Percentiles rank a stretch among this genome's conserved stretches.
phyloP scores from a whole-genome alignment of 2,329 filamentous ascomycete genomes.

The Phyllosticta paracitricarpa region DNA sequence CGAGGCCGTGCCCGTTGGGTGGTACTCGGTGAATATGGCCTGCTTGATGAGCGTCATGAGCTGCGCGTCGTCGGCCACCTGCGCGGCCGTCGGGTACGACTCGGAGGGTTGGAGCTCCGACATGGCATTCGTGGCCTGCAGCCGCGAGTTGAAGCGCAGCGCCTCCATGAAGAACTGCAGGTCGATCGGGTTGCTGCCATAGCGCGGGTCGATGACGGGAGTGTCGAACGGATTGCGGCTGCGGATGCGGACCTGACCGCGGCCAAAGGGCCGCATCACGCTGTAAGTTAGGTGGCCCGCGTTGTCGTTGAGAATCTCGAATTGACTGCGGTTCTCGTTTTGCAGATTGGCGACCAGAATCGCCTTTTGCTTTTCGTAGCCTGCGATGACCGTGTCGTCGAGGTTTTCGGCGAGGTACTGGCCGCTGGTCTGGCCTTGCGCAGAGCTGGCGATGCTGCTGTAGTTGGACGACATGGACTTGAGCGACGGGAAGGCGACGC shows the following conservation, averaged over 20 bases:
- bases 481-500: slow-evolving; percentile 9
- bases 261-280: slow-evolving; percentile 17
- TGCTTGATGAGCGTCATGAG: slow-evolving; percentile 13
- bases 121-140: slow-evolving; percentile 13
- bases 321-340: slow-evolving; percentile 2
- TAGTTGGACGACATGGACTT: neutral
- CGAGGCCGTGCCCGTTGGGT: slow-evolving; percentile 22
- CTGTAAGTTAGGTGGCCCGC: slow-evolving; percentile 1
- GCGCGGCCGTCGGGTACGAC: slow-evolving; percentile 16
- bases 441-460: neutral
- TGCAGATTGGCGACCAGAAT: neutral
- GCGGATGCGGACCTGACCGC: slow-evolving; percentile 16
- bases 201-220: slow-evolving; percentile 4
- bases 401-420: neutral
- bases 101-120: slow-evolving; percentile 17
- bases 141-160: slow-evolving; percentile 15
- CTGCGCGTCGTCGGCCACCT: slow-evolving; percentile 18
- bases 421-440: neutral
- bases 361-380: slow-evolving; percentile 5
- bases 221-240: slow-evolving; percentile 7
- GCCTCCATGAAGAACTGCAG: slow-evolving; percentile 16
- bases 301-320: slow-evolving; percentile 11
- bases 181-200: slow-evolving; percentile 19
- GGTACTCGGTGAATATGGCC: slow-evolving; percentile 19
- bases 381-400: slow-evolving; percentile 1